A percentile compares a stretch with the other conserved stretches of the same genome.
These are phyloP conservation scores for Mycogone perniciosa DNA, from an alignment of 2,329 filamentous ascomycete species.

Conservation along the genomic window DNA sequence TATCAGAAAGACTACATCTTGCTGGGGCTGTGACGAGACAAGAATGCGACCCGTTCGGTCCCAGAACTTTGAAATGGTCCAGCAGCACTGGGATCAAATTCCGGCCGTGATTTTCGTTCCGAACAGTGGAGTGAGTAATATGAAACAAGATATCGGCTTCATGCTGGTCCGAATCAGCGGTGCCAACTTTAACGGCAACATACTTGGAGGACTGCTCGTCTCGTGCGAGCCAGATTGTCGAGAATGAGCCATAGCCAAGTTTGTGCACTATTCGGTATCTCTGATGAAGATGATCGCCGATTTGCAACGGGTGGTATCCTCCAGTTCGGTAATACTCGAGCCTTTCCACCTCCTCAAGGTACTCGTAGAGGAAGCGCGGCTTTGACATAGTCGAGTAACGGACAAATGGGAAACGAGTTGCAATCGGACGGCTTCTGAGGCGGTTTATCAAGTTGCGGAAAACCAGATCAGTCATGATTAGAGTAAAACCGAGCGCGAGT, in stretches of 20 bases:
- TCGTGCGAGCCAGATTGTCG: constrained; percentile 15
- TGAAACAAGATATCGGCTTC: constrained; percentile 21
- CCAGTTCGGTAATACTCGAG: constrained; percentile 25
- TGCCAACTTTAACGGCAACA: constrained; percentile 30
- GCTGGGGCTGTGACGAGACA: constrained; percentile 23
- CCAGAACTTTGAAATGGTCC: constrained; percentile 20
- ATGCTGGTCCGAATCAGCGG: constrained; percentile 17
- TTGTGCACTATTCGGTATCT: constrained; percentile 25
- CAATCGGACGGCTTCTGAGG: no score
- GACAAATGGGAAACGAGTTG: no score
- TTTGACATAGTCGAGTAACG: no score
- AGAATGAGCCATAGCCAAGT: constrained; percentile 27
- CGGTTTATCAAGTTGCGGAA: no score
- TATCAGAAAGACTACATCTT: constrained; percentile 20
- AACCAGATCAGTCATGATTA: no score
- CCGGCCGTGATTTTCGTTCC: neutral
- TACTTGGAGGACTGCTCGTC: constrained; percentile 13
- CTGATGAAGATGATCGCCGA: constrained; percentile 29
- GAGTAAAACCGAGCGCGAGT: no score
- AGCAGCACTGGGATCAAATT: constrained; percentile 16
- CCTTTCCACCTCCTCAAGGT: constrained; percentile 20
- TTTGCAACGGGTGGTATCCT: constrained; percentile 33
- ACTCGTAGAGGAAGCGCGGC: constrained; percentile 9
- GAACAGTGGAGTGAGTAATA: neutral
- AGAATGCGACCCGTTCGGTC: constrained; percentile 25